phyloP scores from a whole-genome alignment of 495 filamentous ascomycete genomes.

The Talaromyces borbonicus region DNA sequence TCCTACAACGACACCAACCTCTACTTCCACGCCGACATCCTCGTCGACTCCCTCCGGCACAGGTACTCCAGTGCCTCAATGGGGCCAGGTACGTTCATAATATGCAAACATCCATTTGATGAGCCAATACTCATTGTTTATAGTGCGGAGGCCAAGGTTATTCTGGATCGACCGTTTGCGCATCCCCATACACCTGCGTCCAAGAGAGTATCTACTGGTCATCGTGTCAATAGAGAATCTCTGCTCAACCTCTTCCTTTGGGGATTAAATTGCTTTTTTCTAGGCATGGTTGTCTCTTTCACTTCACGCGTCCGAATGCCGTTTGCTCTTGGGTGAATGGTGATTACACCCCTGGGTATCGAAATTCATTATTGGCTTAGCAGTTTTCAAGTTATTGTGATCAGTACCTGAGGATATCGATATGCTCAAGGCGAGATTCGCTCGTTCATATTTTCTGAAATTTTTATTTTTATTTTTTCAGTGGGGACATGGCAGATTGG shows the following conservation, averaged over 20 bases:
- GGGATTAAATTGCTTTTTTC: not conserved
- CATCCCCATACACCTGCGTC: slow-evolving; percentile 6
- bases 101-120: not conserved
- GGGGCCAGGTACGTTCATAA: slow-evolving; percentile 6
- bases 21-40: not conserved
- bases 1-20: not conserved
- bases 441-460: not conserved
- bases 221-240: slow-evolving; percentile 1
- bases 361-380: too few species aligned
- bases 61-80: slow-evolving; percentile 6
- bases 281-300: not conserved
- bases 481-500: not conserved
- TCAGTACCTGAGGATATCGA: not conserved
- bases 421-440: not conserved
- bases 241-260: not conserved
- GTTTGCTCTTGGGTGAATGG: too few species aligned
- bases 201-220: slow-evolving; percentile 5
- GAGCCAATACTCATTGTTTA: not conserved
- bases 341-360: too few species aligned
- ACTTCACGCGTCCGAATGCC: too few species aligned
- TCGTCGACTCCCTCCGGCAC: slow-evolving; percentile 3
- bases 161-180: slow-evolving; percentile 6
- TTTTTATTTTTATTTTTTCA: not conserved
- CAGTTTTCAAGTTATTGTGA: not conserved
- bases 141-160: slow-evolving; percentile 6